Evolutionary conservation across 257 asterid species (phyloP).

Genomic region (Plectranthus barbatus): DNA sequence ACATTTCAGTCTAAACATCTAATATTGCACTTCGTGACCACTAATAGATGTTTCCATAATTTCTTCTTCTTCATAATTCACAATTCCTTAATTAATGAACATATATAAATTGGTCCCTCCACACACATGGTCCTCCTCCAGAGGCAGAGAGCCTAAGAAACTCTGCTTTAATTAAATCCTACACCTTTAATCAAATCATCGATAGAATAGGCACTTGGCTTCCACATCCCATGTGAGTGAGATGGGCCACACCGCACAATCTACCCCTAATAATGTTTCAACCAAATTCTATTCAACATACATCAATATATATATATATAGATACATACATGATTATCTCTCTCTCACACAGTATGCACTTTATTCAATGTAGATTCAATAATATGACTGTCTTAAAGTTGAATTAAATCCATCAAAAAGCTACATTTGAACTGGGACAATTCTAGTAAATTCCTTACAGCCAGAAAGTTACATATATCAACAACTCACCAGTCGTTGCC

Average conservation of each 20-base stretch:
- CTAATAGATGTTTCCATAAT: background rate
- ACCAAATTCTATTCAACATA: no score
- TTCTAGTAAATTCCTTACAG: background rate
- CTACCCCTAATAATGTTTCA: no score
- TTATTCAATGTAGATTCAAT: background rate
- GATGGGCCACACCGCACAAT: background rate
- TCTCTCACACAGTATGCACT: background rate
- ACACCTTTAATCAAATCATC: slow-evolving; percentile 1
- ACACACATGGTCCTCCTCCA: slow-evolving; percentile 8
- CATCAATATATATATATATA: no score
- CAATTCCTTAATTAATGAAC: background rate
- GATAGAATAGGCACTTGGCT: no score
- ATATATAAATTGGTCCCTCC: background rate
- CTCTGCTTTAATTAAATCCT: slow-evolving; percentile 15
- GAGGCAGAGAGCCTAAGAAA: background rate
- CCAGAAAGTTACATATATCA: slow-evolving; percentile 19
- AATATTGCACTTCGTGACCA: background rate
- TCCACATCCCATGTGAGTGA: no score
- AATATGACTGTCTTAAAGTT: background rate
- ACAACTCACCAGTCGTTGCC: slow-evolving; percentile 27
- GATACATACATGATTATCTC: background rate
- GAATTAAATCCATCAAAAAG: no score
- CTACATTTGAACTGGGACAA: background rate
- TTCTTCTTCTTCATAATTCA: background rate
- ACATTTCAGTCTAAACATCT: background rate